Evolutionary conservation across 257 asterid species (phyloP), one percentile per base, ranked within the genome.

Genomic region (Solanum acaule): DNA sequence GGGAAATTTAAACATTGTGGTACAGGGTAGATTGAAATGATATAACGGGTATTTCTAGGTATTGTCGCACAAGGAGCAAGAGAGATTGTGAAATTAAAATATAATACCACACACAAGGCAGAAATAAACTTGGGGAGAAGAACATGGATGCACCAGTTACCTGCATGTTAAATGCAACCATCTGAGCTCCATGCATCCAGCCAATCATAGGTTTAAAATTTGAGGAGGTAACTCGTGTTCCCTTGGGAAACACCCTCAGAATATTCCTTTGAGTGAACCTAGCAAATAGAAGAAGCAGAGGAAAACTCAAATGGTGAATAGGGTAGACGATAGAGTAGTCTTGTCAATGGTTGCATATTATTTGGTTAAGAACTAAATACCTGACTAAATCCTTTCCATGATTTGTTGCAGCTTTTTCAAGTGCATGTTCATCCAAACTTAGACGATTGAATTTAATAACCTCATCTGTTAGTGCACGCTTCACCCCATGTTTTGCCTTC

Each of bases 101-200:
- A 27, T 27, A 25, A 27, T 25, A 15, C 4, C 40, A 18, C 8
- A 75, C 37, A 10, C 68, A 27, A 46, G 42, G 68, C 27, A 46
- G 68, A 46, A 81, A 81, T 81, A 46, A 46, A 46, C 68, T 29
- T 10, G 4, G 86, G 27, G 68, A 81, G 40, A 42, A 46, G 85
- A 81, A 81, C 68, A 46, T 46, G 68, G 38, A 81, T 27, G 86
- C 42, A 46, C 68, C 42, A 29, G 40, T 46, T 87, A 95, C 99
- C 98, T 97, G 99, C 99, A 96, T 97, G 86, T 97, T 97, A 31
- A 94, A 96, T 65, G 98, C 98, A 87, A 96, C 96, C 99, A 97
- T 97, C 92, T 97, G 99, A 67, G 98, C 99, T 90, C 99, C 98
- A 84, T 96, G 99, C 92, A 91, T 94, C 99, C 99, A 97, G n/a